Base-by-base conservation (phyloP, 352 stramenopile genomes). In the Pythium pectinolyticum region DNA sequence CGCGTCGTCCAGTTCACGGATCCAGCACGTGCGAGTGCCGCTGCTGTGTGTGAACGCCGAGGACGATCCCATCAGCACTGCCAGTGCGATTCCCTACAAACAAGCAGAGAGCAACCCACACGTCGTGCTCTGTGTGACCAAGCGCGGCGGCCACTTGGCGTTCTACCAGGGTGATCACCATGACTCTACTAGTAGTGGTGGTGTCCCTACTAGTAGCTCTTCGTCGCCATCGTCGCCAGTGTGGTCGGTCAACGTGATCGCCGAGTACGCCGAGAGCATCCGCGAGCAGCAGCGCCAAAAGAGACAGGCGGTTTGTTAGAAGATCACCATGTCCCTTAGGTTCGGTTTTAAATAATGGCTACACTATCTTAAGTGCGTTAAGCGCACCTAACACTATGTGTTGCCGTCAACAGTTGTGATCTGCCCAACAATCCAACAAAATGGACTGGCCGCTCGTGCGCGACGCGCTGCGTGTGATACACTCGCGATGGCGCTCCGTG, bases 21-120 rank as follows among this genome's bases (percentile, higher is more conserved):
- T 90, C 9, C n/a, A 59, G 20, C 35, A 71, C 30, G 75, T 90
- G 25, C 45, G 39, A 25, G 65, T 90, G 20, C 79, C 82, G 28
- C 61, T 90, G 62, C 73, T 90, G 20, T 90, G 82, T 47, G 56
- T 90, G 6, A 89, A 82, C 35, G 77, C 82, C 0, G 48, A 69
- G 20, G 79, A 90, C 64, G 82, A 90, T 50, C 82, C 82, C n/a
- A 85, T 90, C 71, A 80, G 73, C 41, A 77, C 79, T n/a, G 54
- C 62, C 32, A 45, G 45, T 0, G 77, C 77, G 27, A 40, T 88
- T 28, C 79, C 79, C 10, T 67, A 60, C 49, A 37, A 60, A 2
- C 67, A 80, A 17, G 69, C 86, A 4, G 28, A 72, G 50, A 54
- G 71, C 9, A 94, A 88, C 57, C 66, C 74, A 10, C 78, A 90